These are phyloP conservation scores for Corniculantispora saksenae DNA, from an alignment of 2,329 filamentous ascomycete species.

Conservation along the genomic window DNA sequence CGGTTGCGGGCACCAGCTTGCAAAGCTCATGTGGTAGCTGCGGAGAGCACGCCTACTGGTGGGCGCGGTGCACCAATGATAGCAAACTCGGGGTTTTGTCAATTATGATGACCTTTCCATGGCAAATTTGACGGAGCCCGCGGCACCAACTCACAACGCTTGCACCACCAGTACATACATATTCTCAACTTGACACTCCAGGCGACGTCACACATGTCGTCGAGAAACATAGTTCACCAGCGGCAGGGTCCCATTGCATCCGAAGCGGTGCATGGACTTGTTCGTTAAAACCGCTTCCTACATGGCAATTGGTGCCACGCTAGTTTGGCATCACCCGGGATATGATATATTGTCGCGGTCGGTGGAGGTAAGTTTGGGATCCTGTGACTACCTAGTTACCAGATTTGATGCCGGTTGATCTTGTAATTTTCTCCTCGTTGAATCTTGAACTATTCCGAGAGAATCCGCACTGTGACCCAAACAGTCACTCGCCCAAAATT, in stretches of 20 bases:
- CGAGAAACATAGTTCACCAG: not conserved
- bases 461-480: too few relatives aligned
- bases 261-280: not conserved
- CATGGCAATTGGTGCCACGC: not conserved
- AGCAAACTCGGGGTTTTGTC: not conserved
- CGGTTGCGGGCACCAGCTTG: slow-evolving; percentile 8
- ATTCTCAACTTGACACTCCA: too few relatives aligned
- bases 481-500: too few relatives aligned
- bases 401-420: not conserved
- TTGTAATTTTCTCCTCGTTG: not conserved
- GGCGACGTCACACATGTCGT: not conserved
- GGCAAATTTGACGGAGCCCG: too few relatives aligned
- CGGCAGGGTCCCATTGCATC: not conserved
- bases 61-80: not conserved
- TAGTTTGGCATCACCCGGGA: not conserved
- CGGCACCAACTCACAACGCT: not conserved
- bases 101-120: too few relatives aligned
- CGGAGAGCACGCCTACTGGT: not conserved
- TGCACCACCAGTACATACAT: not conserved
- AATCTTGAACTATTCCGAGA: too few relatives aligned
- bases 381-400: not conserved
- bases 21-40: not conserved
- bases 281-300: not conserved
- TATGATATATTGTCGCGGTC: not conserved
- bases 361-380: not conserved